Evolutionary conservation across 805 yeast genomes (phyloP), one percentile per base, ranked within the genome.

Genomic region (Candida lessepsii): DNA sequence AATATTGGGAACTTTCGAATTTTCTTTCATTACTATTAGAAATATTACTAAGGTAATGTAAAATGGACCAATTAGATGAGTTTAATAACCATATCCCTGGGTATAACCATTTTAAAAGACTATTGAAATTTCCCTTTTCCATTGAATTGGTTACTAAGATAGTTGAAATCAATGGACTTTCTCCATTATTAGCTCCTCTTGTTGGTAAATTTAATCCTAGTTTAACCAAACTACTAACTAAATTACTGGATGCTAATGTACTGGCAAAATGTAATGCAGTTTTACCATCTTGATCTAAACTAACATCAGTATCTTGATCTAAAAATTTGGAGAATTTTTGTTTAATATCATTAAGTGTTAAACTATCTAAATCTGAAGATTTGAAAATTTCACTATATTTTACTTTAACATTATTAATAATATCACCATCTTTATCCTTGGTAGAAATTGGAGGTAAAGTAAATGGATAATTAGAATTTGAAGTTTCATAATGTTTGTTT

Each of bases 141-240:
- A 83, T 82, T 46, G 89, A 76, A 56, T 86, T 88, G 38, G 89
- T 89, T 39, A 80, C 96, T 61, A 76, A 79, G 21, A 90, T 86
- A 0, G 96, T 86, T 24, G 95, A 76, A 9, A 89, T 78, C 25
- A 65, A 54, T 1, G 69, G 64, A 4, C 69, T 57, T 45, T 67
- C 71, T 1, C 75, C 75, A 19, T 48, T 48, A 24, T 48, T 45
- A 33, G 63, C 61, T 1, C 75, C 75, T 35, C 75, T 52, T 9
- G 66, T 53, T 1, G 73, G 71, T 11, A 67, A 60, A 44, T 61
- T 59, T 19, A 67, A 47, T 2, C 65, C 64, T 27, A 66, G 54
- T 24, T 57, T 53, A 15, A 68, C 54, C 30, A 67, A 65, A 16
- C 58, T 45, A 5, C 62, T 53, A 3, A 67, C 71, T 36, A 69